phyloP scores from a whole-genome alignment of 805 yeast genomes.

The Saccharomycopsis sp. region DNA sequence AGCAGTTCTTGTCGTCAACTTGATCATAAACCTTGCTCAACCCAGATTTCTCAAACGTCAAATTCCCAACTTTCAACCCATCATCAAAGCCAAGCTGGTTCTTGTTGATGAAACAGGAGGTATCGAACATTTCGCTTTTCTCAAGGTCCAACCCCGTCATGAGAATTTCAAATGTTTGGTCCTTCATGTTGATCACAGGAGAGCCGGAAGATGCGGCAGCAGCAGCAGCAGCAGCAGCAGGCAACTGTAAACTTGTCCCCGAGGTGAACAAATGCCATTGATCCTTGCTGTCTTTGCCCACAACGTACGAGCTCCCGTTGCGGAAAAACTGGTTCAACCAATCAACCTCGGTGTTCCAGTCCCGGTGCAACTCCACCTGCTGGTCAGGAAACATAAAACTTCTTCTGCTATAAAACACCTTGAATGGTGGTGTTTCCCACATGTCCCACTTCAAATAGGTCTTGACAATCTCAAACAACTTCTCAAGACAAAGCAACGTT shows the following conservation, averaged over 20 bases:
- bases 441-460: conserved; percentile 36
- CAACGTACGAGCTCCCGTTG: conserved; percentile 57
- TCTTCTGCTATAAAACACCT: conserved; percentile 84
- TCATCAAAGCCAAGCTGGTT: conserved; percentile 37
- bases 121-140: conserved; percentile 50
- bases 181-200: conserved; percentile 26
- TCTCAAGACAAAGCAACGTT: conserved; percentile 65
- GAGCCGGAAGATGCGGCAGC: background rate
- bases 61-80: conserved; percentile 74
- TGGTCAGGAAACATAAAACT: conserved; percentile 86
- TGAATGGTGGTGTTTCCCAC: conserved; percentile 35
- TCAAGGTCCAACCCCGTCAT: conserved; percentile 74
- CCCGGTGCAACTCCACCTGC: conserved; percentile 72
- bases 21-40: conserved; percentile 52
- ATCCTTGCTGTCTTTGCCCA: conserved; percentile 72
- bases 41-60: conserved; percentile 54
- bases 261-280: conserved; percentile 88
- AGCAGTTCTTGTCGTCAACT: conserved; percentile 57
- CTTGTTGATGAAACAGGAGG: conserved; percentile 40
- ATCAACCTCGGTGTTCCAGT: conserved; percentile 75
- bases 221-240: conserved; percentile 5
- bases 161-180: conserved; percentile 78
- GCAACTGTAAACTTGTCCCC: conserved; percentile 27
- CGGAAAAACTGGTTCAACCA: conserved; percentile 59
- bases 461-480: conserved; percentile 45